Evolutionary conservation across 306 rosid species (phyloP), one percentile per base, ranked within the genome.

Genomic region (Abrus precatorius): DNA sequence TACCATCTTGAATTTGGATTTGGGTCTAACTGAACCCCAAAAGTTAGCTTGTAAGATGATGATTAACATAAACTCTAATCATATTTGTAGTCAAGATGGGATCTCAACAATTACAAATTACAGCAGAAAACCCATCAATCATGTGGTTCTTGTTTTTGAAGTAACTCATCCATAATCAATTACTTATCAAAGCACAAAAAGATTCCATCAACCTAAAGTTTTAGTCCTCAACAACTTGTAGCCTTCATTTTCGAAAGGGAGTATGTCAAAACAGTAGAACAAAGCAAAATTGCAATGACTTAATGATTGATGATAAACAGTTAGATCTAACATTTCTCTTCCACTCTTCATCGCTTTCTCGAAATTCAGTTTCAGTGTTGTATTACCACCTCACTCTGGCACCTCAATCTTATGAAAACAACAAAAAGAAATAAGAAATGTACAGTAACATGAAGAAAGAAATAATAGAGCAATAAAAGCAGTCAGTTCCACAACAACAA

Each of bases 181-280:
- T 60, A 28, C 41, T 45, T 9, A 75, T 30, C 48, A 33, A 74
- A 60, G 59, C 70, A 62, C 62, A 62, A 75, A 14, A 55, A 50
- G 41, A 60, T 29, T 36, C 53, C 30, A 63, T 48, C 40, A 75
- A 33, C 52, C 52, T 6, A 52, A 50, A 33, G 6, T 50, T 38
- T 20, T 49, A 3, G 36, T 5, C 29, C 30, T 48, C 12, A 29
- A 27, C 7, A 54, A 3, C 8, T 20, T 43, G 45, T 45, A 32
- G 60, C 71, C 49, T 61, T 62, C 20, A 30, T 43, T 43, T 59
- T 44, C 28, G 2, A 1, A 41, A 55, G 28, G 57, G 45, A 44
- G 12, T 14, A 57, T 41, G 1, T 11, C 1, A 60, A 44, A 33
- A 32, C n/a, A 74, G 45, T 33, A 45, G 36, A 45, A 59, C 8